Base-by-base conservation (phyloP, 208 protist species). In the Angomonas ambiguus region DNA sequence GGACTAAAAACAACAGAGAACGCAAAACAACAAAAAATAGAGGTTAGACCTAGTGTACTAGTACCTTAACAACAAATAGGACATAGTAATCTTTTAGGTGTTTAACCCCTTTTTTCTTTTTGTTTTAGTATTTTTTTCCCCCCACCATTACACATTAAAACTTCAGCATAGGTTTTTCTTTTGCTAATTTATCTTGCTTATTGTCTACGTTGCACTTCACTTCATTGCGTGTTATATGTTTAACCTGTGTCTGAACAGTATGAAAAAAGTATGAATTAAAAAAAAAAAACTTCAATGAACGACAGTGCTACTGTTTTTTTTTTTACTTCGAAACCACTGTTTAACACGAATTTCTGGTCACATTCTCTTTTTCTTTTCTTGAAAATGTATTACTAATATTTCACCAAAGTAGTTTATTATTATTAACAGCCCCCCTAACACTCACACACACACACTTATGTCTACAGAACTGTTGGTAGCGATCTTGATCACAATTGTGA, bases 21-120 rank as follows among this genome's bases (percentile, higher is more conserved):
- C n/a, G n/a, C n/a, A n/a, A n/a, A n/a, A n/a, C n/a, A n/a, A n/a
- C n/a, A n/a, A n/a, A n/a, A n/a, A n/a, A n/a, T n/a, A n/a, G n/a
- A n/a, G n/a, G n/a, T n/a, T n/a, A n/a, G n/a, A n/a, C n/a, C n/a
- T n/a, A n/a, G n/a, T n/a, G n/a, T n/a, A n/a, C n/a, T n/a, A n/a
- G n/a, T n/a, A n/a, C n/a, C n/a, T n/a, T n/a, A n/a, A n/a, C n/a
- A n/a, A n/a, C n/a, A n/a, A n/a, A n/a, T n/a, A n/a, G n/a, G n/a
- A n/a, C n/a, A n/a, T n/a, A n/a, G n/a, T n/a, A n/a, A n/a, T n/a
- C n/a, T n/a, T n/a, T n/a, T n/a, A n/a, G n/a, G n/a, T n/a, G n/a
- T n/a, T n/a, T 41, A 41, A 59, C 3, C 11, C 34, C 13, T 59
- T 6, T 32, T 59, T 59, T 59, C 20, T 31, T 59, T 59, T 59